Evolutionary conservation across 805 yeast genomes (phyloP).

Genomic region (Komagataella ulmi): DNA sequence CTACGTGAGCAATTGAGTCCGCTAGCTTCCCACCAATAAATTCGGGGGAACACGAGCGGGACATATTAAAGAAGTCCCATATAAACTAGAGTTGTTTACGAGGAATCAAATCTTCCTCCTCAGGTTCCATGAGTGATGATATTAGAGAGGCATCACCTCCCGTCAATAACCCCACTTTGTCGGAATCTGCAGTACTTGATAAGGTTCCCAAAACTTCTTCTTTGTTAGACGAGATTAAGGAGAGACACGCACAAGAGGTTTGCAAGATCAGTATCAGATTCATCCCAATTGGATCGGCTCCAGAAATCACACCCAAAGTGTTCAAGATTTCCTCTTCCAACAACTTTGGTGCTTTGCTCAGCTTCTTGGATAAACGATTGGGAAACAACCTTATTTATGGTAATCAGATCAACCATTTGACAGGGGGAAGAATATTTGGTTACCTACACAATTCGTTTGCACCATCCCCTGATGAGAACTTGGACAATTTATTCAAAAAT

Average conservation of each 20-base stretch:
- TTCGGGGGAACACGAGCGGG: too few species aligned
- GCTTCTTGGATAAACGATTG: conserved; percentile 29
- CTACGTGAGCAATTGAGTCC: not conserved
- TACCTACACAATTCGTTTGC: conserved; percentile 31
- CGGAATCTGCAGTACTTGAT: not conserved
- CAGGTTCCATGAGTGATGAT: not conserved
- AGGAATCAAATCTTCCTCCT: too few species aligned
- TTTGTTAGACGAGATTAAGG: conserved; percentile 1
- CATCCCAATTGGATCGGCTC: conserved; percentile 47
- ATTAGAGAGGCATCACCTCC: not conserved
- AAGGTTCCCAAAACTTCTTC: conserved; percentile 9
- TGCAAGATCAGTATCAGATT: conserved; percentile 35
- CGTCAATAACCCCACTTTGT: not conserved
- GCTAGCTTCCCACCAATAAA: too few species aligned
- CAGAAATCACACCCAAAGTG: conserved; percentile 31
- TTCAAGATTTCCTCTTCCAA: conserved; percentile 35
- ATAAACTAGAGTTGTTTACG: too few species aligned
- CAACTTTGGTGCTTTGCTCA: conserved; percentile 29
- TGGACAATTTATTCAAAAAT: conserved; percentile 22
- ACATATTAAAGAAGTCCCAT: conserved; percentile 7
- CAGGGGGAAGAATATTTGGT: conserved; percentile 18
- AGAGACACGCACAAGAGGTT: not conserved
- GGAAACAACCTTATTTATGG: conserved; percentile 5
- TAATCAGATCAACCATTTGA: conserved; percentile 3
- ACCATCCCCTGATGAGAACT: conserved; percentile 29